Conservation (phyloP, 257 asterid species). For the Penstemon eatonii region DNA sequence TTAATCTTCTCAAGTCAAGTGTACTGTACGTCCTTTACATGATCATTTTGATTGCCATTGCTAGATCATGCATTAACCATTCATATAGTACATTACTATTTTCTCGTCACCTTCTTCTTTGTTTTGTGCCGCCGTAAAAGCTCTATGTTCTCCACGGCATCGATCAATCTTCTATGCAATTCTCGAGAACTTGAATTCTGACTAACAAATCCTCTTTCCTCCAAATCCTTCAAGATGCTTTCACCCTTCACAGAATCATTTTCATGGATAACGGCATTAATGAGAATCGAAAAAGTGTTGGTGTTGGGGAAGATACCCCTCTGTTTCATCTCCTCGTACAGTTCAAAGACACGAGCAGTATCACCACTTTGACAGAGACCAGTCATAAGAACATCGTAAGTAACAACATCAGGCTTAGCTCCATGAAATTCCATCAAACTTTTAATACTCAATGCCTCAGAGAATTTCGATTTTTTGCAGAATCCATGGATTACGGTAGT, state of each 20-base stretch:
- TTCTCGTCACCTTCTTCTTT: conserved; percentile 24
- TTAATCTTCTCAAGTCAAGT: no score
- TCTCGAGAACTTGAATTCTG: conserved; percentile 27
- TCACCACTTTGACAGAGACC: conserved; percentile 54
- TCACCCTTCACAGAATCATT: conserved; percentile 47
- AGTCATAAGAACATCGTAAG: conserved; percentile 74
- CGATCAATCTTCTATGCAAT: conserved; percentile 46
- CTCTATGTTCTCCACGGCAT: conserved; percentile 47
- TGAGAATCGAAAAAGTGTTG: conserved; percentile 63
- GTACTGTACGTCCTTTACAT: no score
- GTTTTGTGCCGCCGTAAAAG: conserved; percentile 47
- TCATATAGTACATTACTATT: neutral
- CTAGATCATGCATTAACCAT: no score
- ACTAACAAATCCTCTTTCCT: conserved; percentile 58
- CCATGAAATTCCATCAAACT: conserved; percentile 67
- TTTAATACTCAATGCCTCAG: conserved; percentile 58
- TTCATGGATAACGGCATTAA: conserved; percentile 43
- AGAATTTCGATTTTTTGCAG: conserved; percentile 55
- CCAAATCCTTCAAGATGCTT: conserved; percentile 60
- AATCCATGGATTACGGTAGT: conserved; percentile 73
- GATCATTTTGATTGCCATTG: no score
- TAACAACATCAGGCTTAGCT: conserved; percentile 64
- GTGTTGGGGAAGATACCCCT: conserved; percentile 55
- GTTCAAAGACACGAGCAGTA: conserved; percentile 43
- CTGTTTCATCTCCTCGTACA: conserved; percentile 81